phyloP scores from a whole-genome alignment of 495 filamentous ascomycete genomes.

The Terfezia claveryi region DNA sequence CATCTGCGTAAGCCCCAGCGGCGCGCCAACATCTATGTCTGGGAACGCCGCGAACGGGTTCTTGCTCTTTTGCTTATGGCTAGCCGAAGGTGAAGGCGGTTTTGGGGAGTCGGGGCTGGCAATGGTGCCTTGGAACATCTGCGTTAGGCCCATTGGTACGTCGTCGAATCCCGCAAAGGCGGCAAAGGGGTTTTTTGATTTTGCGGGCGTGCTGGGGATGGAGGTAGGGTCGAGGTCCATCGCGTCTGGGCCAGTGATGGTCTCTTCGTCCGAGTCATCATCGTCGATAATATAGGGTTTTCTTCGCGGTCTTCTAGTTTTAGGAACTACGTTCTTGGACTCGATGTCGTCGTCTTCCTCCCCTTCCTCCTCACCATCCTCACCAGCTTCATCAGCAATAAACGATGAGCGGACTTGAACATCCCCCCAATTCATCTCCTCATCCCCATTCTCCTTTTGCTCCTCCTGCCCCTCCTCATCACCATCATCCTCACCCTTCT shows the following conservation, averaged over 20 bases:
- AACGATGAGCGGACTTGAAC: slow-evolving; percentile 15
- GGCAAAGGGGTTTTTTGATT: slow-evolving; percentile 11
- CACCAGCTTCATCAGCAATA: slow-evolving; percentile 10
- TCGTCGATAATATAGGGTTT: slow-evolving; percentile 34
- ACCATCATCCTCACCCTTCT: slow-evolving; percentile 36
- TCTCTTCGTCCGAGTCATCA: slow-evolving; percentile 46
- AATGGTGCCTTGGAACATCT: slow-evolving; percentile 13
- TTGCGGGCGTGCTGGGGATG: slow-evolving; percentile 12
- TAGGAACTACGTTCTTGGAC: slow-evolving; percentile 14
- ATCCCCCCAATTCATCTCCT: slow-evolving; percentile 24
- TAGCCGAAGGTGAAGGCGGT: not conserved
- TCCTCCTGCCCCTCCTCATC: slow-evolving; percentile 41
- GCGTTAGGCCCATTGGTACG: slow-evolving; percentile 13
- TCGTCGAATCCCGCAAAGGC: slow-evolving; percentile 8
- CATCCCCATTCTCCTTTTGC: slow-evolving; percentile 28
- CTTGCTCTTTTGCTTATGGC: not conserved
- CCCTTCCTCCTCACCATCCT: slow-evolving; percentile 17
- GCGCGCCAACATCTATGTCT: not conserved
- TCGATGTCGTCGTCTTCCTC: slow-evolving; percentile 20
- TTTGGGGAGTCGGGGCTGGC: not conserved
- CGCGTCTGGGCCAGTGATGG: slow-evolving; percentile 18
- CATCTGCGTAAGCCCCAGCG: slow-evolving; percentile 69
- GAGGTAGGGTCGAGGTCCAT: slow-evolving; percentile 21
- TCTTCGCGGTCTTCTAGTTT: slow-evolving; percentile 7
- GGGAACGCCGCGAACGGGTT: not conserved